These are phyloP conservation scores for Erythrobasidium hasegawianum DNA, from an alignment of 1,284 basidiomycete species.

Conservation along the genomic window DNA sequence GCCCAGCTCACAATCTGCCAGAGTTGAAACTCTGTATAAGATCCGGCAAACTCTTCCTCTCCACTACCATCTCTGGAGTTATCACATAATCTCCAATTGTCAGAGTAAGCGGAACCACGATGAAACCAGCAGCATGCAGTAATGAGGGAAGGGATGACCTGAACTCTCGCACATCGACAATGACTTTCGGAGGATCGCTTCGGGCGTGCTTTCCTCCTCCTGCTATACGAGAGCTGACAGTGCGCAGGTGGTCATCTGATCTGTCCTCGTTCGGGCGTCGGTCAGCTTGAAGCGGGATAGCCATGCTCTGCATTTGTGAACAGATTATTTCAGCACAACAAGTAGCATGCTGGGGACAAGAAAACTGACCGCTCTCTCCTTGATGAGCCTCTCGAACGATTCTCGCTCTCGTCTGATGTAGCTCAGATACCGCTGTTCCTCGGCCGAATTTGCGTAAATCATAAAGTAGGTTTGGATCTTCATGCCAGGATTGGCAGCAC, in stretches of 20 bases:
- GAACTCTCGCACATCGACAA: constrained; percentile 97
- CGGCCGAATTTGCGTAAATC: constrained; percentile 85
- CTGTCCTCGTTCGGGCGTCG: constrained; percentile 53
- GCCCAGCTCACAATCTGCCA: constrained; percentile 84
- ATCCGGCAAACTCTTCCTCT: constrained; percentile 90
- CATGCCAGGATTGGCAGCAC: constrained; percentile 71
- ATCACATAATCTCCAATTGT: constrained; percentile 95
- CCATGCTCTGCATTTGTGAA: too few species aligned
- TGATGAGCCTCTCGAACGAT: constrained; percentile 87
- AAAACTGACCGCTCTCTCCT: constrained; percentile 81
- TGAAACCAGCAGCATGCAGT: constrained; percentile 74
- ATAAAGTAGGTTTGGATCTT: constrained; percentile 89
- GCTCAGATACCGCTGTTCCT: constrained; percentile 91
- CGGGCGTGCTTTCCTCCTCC: constrained; percentile 70
- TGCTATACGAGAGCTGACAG: constrained; percentile 80
- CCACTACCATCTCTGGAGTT: constrained; percentile 91
- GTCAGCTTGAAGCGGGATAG: constrained; percentile 81
- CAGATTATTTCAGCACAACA: too few species aligned
- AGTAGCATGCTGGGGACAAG: too few species aligned
- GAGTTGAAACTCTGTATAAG: constrained; percentile 86
- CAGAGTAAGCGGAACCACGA: constrained; percentile 83
- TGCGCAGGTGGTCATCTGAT: constrained; percentile 62
- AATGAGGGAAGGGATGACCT: constrained; percentile 86
- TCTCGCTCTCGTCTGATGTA: constrained; percentile 87
- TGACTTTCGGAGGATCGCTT: constrained; percentile 69